These are phyloP conservation scores for Persicaria tinctoria DNA, from an alignment of 148 eudicot species.

Conservation along the genomic window DNA sequence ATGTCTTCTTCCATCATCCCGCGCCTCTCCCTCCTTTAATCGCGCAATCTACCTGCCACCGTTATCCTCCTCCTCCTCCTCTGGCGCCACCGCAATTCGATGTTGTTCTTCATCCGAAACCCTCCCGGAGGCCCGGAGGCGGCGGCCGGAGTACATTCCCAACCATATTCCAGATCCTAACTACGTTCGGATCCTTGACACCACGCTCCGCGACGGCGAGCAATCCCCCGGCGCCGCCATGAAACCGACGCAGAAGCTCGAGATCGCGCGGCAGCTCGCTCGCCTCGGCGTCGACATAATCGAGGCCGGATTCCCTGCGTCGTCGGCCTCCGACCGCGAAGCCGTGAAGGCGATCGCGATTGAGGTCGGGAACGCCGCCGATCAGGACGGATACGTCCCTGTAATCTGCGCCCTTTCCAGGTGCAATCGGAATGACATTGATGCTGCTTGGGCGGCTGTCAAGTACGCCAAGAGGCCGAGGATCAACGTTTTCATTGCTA, in stretches of 20 bases:
- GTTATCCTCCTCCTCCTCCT: not conserved
- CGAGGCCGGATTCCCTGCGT: slow-evolving; percentile 90
- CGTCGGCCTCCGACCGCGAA: slow-evolving; percentile 71
- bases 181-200: slow-evolving; percentile 79
- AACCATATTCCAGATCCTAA: slow-evolving; percentile 56
- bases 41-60: not conserved
- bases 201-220: slow-evolving; percentile 89
- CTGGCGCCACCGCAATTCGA: not conserved
- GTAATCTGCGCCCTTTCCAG: slow-evolving; percentile 86
- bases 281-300: slow-evolving; percentile 78
- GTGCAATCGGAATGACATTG: slow-evolving; percentile 80
- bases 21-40: not conserved
- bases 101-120: not conserved
- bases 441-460: slow-evolving; percentile 83
- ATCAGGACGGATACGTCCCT: slow-evolving; percentile 53
- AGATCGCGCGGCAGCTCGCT: slow-evolving; percentile 66
- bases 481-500: slow-evolving; percentile 83
- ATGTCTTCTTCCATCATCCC: not conserved
- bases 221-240: slow-evolving; percentile 95
- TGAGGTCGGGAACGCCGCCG: slow-evolving; percentile 52
- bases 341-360: slow-evolving; percentile 65
- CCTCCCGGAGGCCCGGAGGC: not conserved
- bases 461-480: slow-evolving; percentile 69
- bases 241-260: slow-evolving; percentile 81
- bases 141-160: slow-evolving; percentile 62